These are phyloP conservation scores for Platanthera guangdongensis DNA, from an alignment of 106 monocot species.

Conservation along the genomic window DNA sequence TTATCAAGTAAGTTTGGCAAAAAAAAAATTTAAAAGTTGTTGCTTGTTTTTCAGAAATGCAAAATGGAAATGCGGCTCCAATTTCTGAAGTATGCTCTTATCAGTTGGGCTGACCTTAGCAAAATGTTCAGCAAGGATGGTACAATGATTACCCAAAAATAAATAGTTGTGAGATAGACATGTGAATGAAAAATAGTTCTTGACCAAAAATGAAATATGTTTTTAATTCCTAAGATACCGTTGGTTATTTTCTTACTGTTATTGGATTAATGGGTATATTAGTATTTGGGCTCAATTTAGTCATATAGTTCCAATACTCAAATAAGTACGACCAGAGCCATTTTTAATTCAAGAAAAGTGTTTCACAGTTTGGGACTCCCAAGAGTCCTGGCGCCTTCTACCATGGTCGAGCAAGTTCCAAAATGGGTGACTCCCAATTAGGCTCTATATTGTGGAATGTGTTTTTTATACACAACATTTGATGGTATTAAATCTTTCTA, in stretches of 20 bases:
- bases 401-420: background rate
- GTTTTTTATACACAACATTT: too few relatives aligned
- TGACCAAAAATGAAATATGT: background rate
- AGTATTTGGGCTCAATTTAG: background rate
- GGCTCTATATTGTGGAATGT: background rate
- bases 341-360: background rate
- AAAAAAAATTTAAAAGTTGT: background rate
- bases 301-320: background rate
- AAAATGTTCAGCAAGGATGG: background rate
- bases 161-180: background rate
- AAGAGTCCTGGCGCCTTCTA: background rate
- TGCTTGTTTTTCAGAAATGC: background rate
- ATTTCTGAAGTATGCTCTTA: background rate
- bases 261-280: background rate
- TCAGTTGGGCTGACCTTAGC: background rate
- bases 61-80: background rate
- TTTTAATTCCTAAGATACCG: background rate
- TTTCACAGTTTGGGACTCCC: background rate
- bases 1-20: background rate
- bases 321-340: background rate
- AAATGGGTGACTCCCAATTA: background rate
- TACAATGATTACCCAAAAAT: background rate
- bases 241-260: background rate
- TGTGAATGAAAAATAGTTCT: background rate
- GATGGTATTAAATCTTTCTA: too few relatives aligned